Conservation (phyloP, 192 early-diverging fungal genomes). For the Coemansia nantahalensis region DNA sequence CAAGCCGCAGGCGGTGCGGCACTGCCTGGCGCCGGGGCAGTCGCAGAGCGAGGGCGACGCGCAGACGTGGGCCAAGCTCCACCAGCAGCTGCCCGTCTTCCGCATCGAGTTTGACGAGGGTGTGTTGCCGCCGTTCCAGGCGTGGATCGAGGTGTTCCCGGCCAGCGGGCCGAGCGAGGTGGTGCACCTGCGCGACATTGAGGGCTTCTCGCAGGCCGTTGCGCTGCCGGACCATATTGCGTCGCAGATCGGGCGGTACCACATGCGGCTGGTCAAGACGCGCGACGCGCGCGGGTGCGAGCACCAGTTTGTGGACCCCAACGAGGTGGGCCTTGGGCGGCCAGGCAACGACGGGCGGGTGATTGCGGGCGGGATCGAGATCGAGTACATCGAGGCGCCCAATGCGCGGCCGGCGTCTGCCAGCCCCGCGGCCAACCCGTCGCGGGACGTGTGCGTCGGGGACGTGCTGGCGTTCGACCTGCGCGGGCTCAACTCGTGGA, state of each 20-base stretch:
- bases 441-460: constrained; percentile 59
- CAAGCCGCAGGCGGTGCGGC: constrained; percentile 15
- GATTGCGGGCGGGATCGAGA: constrained; percentile 44
- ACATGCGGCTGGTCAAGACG: constrained; percentile 39
- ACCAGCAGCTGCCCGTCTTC: constrained; percentile 40
- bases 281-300: constrained; percentile 49
- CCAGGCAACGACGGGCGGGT: constrained; percentile 11
- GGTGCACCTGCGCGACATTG: constrained; percentile 23
- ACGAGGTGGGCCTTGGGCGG: constrained; percentile 19
- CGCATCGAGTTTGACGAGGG: constrained; percentile 37
- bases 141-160: constrained; percentile 51
- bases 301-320: constrained; percentile 32
- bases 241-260: constrained; percentile 44
- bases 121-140: constrained; percentile 34
- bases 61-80: constrained; percentile 40
- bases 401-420: constrained; percentile 36
- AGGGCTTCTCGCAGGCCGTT: constrained; percentile 19
- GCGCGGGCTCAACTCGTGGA: constrained; percentile 66
- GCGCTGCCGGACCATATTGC: constrained; percentile 39
- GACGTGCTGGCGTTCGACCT: constrained; percentile 65
- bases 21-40: constrained; percentile 48
- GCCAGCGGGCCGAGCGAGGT: constrained; percentile 42
- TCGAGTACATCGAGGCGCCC: constrained; percentile 53
- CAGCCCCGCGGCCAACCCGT: constrained; percentile 28
- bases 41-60: constrained; percentile 22